A percentile compares a stretch with the other conserved stretches of the same genome.
Conservation (phyloP, 345 rosid genomes). For the Eucalyptus cladocalyx region DNA sequence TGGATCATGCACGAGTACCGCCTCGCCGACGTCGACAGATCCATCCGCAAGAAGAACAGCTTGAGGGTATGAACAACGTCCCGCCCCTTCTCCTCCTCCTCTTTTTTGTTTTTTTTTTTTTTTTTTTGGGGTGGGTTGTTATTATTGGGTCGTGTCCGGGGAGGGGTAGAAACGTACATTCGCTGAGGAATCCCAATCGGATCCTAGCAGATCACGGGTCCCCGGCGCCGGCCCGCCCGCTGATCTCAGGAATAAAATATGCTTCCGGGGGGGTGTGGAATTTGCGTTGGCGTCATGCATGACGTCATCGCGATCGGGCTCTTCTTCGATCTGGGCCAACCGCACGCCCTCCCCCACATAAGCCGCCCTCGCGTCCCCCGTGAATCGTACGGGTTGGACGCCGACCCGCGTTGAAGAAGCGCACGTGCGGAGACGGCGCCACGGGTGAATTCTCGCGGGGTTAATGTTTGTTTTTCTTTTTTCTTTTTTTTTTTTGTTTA, state of each 20-base stretch:
- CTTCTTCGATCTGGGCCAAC: not conserved
- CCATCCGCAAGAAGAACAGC: constrained; percentile 76
- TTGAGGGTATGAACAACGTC: constrained; percentile 39
- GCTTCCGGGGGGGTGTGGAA: too few species aligned
- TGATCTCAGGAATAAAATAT: not conserved
- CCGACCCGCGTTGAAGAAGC: not conserved
- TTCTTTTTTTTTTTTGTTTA: fast-evolving
- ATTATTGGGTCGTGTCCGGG: not conserved
- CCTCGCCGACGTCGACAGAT: constrained; percentile 81
- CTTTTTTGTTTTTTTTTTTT: not conserved
- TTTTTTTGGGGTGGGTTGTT: too few species aligned
- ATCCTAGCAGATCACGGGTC: not conserved
- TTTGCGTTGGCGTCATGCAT: not conserved
- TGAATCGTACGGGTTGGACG: not conserved
- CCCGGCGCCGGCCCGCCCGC: not conserved
- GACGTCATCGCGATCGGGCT: not conserved
- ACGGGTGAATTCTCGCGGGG: not conserved
- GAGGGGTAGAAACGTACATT: not conserved
- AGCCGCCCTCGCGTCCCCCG: not conserved
- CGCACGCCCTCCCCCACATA: too few species aligned
- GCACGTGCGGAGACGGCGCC: not conserved
- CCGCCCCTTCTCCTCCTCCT: not conserved
- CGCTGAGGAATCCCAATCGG: not conserved
- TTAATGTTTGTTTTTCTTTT: not conserved
- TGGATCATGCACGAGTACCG: constrained; percentile 99